Evolutionary conservation across 2,329 filamentous ascomycete species (phyloP).

Genomic region (Lecanicillium sp.): DNA sequence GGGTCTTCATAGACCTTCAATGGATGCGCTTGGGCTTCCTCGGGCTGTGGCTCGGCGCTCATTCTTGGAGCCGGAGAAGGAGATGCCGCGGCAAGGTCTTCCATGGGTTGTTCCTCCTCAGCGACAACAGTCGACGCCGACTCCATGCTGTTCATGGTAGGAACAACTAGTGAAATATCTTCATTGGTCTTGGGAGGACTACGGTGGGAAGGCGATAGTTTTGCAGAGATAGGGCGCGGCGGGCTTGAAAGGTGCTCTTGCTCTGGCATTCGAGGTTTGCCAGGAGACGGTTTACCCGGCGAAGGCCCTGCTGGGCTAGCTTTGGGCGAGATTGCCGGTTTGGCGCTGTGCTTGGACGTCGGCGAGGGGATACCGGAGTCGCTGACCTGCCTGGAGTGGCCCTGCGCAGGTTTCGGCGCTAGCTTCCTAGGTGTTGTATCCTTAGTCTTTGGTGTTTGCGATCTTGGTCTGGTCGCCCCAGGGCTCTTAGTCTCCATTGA

Average conservation of each 20-base stretch:
- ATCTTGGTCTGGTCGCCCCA: slow-evolving; percentile 36
- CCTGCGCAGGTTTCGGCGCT: slow-evolving; percentile 34
- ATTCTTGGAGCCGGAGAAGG: slow-evolving; percentile 11
- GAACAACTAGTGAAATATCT: slow-evolving; percentile 45
- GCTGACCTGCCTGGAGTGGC: slow-evolving; percentile 40
- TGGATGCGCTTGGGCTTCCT: neutral
- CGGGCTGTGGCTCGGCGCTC: slow-evolving; percentile 6
- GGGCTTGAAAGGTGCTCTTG: slow-evolving; percentile 21
- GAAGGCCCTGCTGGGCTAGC: slow-evolving; percentile 11
- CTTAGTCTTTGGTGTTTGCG: slow-evolving; percentile 39
- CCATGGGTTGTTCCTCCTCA: slow-evolving; percentile 8
- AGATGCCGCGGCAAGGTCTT: slow-evolving; percentile 7
- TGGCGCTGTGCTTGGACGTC: slow-evolving; percentile 16
- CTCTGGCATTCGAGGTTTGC: slow-evolving; percentile 5
- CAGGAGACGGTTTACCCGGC: slow-evolving; percentile 17
- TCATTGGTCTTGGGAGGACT: slow-evolving; percentile 43
- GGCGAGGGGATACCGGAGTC: slow-evolving; percentile 43
- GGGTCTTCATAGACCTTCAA: slow-evolving; percentile 57
- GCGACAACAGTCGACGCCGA: slow-evolving; percentile 20
- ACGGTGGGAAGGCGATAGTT: slow-evolving; percentile 16
- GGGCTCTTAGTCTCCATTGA: slow-evolving; percentile 32
- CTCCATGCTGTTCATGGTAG: slow-evolving; percentile 32
- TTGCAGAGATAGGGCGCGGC: slow-evolving; percentile 32
- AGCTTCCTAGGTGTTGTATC: slow-evolving; percentile 46
- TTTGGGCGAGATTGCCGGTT: slow-evolving; percentile 3